Evolutionary conservation across 805 yeast genomes (phyloP).

Genomic region (Teunomyces cretensis): DNA sequence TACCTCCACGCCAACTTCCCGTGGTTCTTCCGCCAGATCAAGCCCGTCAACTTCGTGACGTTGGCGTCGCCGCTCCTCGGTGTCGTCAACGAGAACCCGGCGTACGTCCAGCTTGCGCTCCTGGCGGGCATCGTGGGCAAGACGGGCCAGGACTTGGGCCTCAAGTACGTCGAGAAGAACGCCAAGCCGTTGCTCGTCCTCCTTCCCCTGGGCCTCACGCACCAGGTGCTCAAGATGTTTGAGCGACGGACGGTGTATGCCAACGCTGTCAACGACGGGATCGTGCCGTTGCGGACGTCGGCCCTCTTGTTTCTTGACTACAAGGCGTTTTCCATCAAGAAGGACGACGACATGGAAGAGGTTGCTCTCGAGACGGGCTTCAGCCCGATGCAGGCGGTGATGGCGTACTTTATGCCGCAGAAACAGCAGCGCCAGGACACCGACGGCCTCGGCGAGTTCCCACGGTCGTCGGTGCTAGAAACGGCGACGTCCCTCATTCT

Average conservation of each 20-base stretch:
- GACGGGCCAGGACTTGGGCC: slow-evolving; percentile 88
- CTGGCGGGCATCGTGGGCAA: slow-evolving; percentile 89
- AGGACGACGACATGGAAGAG: too few species aligned
- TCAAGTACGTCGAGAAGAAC: slow-evolving; percentile 46
- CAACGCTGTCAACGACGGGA: slow-evolving; percentile 89
- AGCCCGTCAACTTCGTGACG: slow-evolving; percentile 77
- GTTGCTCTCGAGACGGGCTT: slow-evolving; percentile 11
- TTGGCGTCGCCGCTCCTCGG: slow-evolving; percentile 91
- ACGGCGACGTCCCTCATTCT: slow-evolving; percentile 75
- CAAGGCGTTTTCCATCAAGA: slow-evolving; percentile 48
- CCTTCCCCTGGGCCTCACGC: slow-evolving; percentile 75
- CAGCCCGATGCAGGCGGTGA: slow-evolving; percentile 35
- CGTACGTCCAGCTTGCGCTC: slow-evolving; percentile 77
- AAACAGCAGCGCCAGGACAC: slow-evolving; percentile 21
- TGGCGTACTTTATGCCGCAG: slow-evolving; percentile 44
- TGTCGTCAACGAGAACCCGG: slow-evolving; percentile 82
- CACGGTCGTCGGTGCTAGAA: slow-evolving; percentile 73
- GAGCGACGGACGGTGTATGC: slow-evolving; percentile 80
- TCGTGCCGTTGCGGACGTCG: slow-evolving; percentile 90
- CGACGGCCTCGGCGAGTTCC: slow-evolving; percentile 34
- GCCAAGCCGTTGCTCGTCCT: slow-evolving; percentile 68
- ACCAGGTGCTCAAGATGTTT: slow-evolving; percentile 60
- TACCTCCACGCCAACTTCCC: slow-evolving; percentile 71
- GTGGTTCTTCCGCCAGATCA: slow-evolving; percentile 59
- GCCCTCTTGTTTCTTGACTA: slow-evolving; percentile 85